These are phyloP conservation scores for Cyclocybe aegerita DNA, from an alignment of 768 basidiomycete species.

Conservation along the genomic window DNA sequence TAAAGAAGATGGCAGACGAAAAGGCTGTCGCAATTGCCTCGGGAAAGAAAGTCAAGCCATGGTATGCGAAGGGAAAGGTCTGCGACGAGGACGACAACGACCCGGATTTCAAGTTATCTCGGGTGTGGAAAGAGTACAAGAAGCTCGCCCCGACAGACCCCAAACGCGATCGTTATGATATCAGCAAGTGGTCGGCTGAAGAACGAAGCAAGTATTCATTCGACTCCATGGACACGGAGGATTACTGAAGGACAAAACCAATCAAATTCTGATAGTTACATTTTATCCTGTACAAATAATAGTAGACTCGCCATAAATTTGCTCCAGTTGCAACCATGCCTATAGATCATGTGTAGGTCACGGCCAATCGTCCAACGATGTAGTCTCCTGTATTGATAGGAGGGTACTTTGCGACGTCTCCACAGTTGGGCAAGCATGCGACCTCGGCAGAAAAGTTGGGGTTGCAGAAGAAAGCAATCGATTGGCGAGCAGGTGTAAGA, in stretches of 20 bases:
- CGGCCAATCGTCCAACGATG: slow-evolving; percentile 68
- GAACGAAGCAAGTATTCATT: slow-evolving; percentile 31
- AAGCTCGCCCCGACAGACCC: slow-evolving; percentile 20
- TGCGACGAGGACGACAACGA: slow-evolving; percentile 24
- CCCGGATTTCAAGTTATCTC: slow-evolving; percentile 22
- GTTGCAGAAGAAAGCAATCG: slow-evolving; percentile 87
- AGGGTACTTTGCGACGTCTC: slow-evolving; percentile 58
- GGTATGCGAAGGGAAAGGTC: slow-evolving; percentile 27
- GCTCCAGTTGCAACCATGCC: not conserved
- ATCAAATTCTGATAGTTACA: too few species aligned
- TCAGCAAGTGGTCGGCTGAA: slow-evolving; percentile 31
- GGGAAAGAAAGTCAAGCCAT: slow-evolving; percentile 16
- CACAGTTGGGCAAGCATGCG: slow-evolving; percentile 70
- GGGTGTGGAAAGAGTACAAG: slow-evolving; percentile 41
- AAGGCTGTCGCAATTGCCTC: not conserved
- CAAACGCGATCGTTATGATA: slow-evolving; percentile 27
- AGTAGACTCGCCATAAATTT: not conserved
- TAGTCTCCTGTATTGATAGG: slow-evolving; percentile 74
- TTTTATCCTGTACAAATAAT: not conserved
- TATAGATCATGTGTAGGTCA: slow-evolving; percentile 46
- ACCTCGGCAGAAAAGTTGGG: slow-evolving; percentile 71
- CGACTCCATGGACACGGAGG: slow-evolving; percentile 10
- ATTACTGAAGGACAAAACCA: not conserved
- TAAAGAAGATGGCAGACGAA: slow-evolving; percentile 20
- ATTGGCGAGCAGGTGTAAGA: slow-evolving; percentile 69